phyloP scores from a whole-genome alignment of 2,329 filamentous ascomycete species.

The Microcyclospora pomicola region DNA sequence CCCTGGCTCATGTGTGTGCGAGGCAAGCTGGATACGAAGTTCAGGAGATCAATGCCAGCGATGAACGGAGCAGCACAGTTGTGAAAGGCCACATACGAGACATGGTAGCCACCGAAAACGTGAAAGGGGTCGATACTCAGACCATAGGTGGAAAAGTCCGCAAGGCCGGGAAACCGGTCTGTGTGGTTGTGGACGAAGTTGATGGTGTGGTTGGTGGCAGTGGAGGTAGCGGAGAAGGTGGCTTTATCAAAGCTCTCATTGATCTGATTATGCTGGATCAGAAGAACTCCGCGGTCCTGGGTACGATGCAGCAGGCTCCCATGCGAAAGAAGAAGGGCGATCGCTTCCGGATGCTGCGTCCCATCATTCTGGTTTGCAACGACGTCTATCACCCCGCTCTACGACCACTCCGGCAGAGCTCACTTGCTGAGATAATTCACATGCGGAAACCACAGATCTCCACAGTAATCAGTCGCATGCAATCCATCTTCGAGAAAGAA shows the following conservation, averaged over 20 bases:
- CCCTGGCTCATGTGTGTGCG: slow-evolving; percentile 88
- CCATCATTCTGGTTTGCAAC: slow-evolving; percentile 90
- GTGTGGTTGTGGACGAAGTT: slow-evolving; percentile 90
- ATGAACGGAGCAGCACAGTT: slow-evolving; percentile 79
- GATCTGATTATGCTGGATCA: slow-evolving; percentile 79
- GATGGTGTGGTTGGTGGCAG: slow-evolving; percentile 82
- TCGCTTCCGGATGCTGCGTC: slow-evolving; percentile 72
- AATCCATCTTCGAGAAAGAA: slow-evolving; percentile 75
- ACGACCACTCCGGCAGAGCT: slow-evolving; percentile 66
- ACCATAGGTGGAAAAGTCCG: slow-evolving; percentile 41
- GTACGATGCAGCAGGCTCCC: slow-evolving; percentile 21
- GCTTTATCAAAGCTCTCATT: slow-evolving; percentile 88
- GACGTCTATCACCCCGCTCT: slow-evolving; percentile 89
- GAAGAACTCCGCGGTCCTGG: slow-evolving; percentile 47
- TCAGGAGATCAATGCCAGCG: slow-evolving; percentile 93
- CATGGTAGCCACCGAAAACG: slow-evolving; percentile 84
- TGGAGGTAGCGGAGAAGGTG: slow-evolving; percentile 70
- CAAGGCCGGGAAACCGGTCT: slow-evolving; percentile 73
- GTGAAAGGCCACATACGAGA: slow-evolving; percentile 86
- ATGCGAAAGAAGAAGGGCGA: slow-evolving; percentile 59
- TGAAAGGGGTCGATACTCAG: slow-evolving; percentile 54
- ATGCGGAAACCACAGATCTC: slow-evolving; percentile 80
- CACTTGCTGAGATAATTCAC: slow-evolving; percentile 81
- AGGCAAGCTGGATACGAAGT: slow-evolving; percentile 92
- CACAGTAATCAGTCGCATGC: slow-evolving; percentile 68